phyloP scores from a whole-genome alignment of 306 rosid genomes.

The Medicago truncatula region DNA sequence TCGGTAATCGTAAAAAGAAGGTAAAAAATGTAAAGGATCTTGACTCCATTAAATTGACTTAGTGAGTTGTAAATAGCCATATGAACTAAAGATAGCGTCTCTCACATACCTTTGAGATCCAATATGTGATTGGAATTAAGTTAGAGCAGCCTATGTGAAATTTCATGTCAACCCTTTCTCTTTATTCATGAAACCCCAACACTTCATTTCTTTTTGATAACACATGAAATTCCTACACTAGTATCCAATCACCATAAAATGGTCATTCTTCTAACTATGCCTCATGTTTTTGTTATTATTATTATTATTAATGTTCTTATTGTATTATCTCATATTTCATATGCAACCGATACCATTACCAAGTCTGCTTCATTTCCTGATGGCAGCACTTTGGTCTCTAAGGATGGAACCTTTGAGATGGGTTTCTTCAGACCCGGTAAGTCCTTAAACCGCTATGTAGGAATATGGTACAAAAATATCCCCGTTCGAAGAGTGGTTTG shows the following conservation, averaged over 20 bases:
- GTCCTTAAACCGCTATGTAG: conserved; percentile 5
- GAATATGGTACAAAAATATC: conserved; percentile 15
- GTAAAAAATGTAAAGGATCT: too few species aligned
- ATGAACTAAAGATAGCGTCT: too few species aligned
- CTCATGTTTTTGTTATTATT: not conserved
- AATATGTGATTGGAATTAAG: too few species aligned
- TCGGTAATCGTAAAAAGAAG: too few species aligned
- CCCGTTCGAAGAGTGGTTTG: conserved; percentile 10
- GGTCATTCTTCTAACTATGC: not conserved
- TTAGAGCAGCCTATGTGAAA: too few species aligned
- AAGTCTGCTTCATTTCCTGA: not conserved
- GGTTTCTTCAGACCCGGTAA: not conserved
- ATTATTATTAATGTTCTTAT: not conserved
- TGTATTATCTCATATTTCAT: conserved; percentile 9
- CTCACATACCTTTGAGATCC: too few species aligned
- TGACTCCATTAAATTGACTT: too few species aligned
- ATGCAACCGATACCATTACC: not conserved
- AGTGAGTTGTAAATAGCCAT: too few species aligned
- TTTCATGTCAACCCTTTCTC: too few species aligned
- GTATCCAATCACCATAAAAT: not conserved
- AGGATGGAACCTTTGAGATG: conserved; percentile 6
- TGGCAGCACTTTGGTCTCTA: conserved; percentile 16
- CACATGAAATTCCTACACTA: too few species aligned
- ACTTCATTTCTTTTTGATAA: too few species aligned
- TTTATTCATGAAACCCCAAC: too few species aligned